Conservation (phyloP, 1,284 basidiomycete species). For the Singerocomus inundabilis region DNA sequence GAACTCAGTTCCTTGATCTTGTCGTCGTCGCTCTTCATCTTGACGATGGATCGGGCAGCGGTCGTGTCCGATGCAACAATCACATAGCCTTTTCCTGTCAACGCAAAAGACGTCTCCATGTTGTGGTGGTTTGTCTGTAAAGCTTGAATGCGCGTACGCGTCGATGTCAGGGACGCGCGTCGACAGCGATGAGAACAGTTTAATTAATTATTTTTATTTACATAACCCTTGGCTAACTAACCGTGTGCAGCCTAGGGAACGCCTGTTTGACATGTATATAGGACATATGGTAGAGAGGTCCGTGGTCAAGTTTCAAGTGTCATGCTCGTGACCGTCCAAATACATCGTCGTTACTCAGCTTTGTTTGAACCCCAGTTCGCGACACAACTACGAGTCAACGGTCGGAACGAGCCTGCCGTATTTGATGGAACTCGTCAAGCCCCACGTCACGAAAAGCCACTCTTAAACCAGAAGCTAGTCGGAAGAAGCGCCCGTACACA, state of each 20-base stretch:
- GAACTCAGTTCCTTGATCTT: constrained; percentile 93
- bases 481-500: no score
- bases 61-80: constrained; percentile 91
- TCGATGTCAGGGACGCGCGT: constrained; percentile 31
- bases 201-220: constrained; percentile 22
- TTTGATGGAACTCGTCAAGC: no score
- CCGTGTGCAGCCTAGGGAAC: no score
- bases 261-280: not conserved
- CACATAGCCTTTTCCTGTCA: constrained; percentile 88
- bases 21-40: constrained; percentile 97
- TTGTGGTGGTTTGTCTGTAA: constrained; percentile 16
- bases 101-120: constrained; percentile 78
- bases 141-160: constrained; percentile 19
- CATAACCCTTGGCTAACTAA: not conserved
- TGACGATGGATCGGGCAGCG: constrained; percentile 88
- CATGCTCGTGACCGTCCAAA: no score
- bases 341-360: no score
- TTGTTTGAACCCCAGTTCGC: no score
- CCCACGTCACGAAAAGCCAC: no score
- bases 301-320: no score
- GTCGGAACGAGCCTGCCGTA: no score
- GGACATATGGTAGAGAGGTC: no score
- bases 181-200: not conserved
- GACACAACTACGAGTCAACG: no score
- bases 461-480: no score